Percentiles rank a stretch among this genome's conserved stretches.
Conservation (phyloP, 2,329 filamentous ascomycete species). For the Taxawa tesnikishii region DNA sequence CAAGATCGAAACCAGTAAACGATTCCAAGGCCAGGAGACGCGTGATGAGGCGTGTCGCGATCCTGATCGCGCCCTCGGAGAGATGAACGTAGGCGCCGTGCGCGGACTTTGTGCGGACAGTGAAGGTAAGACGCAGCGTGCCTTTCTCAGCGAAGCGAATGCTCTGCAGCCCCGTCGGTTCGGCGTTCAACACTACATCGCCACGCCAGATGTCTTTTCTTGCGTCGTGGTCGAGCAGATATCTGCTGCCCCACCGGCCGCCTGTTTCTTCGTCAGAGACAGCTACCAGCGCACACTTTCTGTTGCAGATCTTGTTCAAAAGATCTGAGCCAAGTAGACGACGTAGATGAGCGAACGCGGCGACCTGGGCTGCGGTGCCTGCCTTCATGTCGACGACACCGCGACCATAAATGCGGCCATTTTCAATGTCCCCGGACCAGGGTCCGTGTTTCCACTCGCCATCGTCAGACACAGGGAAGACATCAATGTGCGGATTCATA, state of each 20-base stretch:
- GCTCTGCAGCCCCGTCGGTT: slow-evolving; percentile 25
- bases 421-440: slow-evolving; percentile 24
- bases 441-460: slow-evolving; percentile 23
- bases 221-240: slow-evolving; percentile 20
- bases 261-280: slow-evolving; percentile 30
- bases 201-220: slow-evolving; percentile 20
- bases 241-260: slow-evolving; percentile 23
- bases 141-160: slow-evolving; percentile 32
- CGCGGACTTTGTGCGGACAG: slow-evolving; percentile 19
- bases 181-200: slow-evolving; percentile 26
- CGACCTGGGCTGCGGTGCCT: slow-evolving; percentile 26
- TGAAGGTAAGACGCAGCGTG: slow-evolving; percentile 26
- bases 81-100: slow-evolving; percentile 30
- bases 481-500: slow-evolving; percentile 32
- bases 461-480: slow-evolving; percentile 24
- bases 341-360: slow-evolving; percentile 22
- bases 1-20: slow-evolving; percentile 15
- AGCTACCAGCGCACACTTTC: slow-evolving; percentile 16
- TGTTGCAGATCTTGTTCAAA: too few species aligned
- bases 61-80: slow-evolving; percentile 24
- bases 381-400: slow-evolving; percentile 33
- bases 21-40: slow-evolving; percentile 18
- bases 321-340: too few species aligned
- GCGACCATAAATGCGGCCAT: slow-evolving; percentile 22
- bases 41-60: slow-evolving; percentile 20